Conservation (phyloP, 140 eudicot species). For the Senecio squalidus region DNA sequence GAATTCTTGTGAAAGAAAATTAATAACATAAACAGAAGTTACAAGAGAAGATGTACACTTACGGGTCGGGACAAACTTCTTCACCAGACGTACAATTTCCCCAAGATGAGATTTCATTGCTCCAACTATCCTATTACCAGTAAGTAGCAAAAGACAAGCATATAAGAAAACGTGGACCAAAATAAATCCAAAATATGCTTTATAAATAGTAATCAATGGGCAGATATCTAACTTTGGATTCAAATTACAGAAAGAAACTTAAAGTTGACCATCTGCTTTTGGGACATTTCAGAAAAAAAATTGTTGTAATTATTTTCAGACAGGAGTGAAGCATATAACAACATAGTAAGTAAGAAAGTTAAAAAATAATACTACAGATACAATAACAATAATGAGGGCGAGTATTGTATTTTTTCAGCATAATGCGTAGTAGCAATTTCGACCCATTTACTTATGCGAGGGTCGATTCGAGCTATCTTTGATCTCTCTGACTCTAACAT, state of each 20-base stretch:
- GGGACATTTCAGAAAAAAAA: not conserved
- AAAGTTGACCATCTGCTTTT: slow-evolving; percentile 2
- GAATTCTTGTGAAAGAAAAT: not conserved
- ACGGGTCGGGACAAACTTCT: slow-evolving; percentile 83
- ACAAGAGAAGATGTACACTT: slow-evolving; percentile 24
- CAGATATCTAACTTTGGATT: not conserved
- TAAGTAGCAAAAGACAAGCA: slow-evolving; percentile 10
- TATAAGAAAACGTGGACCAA: not conserved
- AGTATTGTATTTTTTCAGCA: not conserved
- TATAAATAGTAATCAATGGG: not conserved
- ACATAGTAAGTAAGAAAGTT: too few species aligned
- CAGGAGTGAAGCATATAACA: not conserved
- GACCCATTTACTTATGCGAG: not conserved
- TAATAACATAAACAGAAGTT: not conserved
- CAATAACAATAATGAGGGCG: not conserved
- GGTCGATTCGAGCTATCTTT: not conserved
- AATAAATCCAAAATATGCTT: not conserved
- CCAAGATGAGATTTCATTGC: slow-evolving; percentile 40
- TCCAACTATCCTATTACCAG: slow-evolving; percentile 52
- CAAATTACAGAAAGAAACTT: not conserved
- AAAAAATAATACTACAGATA: not conserved
- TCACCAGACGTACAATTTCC: slow-evolving; percentile 47
- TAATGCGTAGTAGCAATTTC: not conserved
- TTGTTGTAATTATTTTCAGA: not conserved
- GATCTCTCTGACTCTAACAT: not conserved